Evolutionary conservation across 1,284 basidiomycete species (phyloP), one percentile per base, ranked within the genome.

Genomic region (Puccinia novopanici): DNA sequence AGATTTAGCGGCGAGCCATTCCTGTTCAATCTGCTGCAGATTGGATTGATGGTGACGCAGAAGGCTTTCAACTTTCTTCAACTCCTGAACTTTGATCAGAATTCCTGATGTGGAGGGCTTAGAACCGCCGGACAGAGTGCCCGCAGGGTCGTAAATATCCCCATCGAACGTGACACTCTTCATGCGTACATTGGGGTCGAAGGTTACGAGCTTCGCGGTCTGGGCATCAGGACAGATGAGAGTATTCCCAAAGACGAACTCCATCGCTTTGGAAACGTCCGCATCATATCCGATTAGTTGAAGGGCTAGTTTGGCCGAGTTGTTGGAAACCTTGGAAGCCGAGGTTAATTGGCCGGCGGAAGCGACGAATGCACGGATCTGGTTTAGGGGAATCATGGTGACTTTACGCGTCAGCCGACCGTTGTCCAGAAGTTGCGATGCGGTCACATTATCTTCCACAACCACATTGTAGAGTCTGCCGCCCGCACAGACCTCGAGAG

Each of bases 141-240:
- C 97, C 3, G 92, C 92, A 0, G 97, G 96, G 83, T 99, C 96
- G 86, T 99, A 99, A 9, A 98, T 91, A 84, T 99, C 97, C 22
- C 97, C 97, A 37, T 95, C 92, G 24, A 96, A 88, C 0, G 97
- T 99, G 74, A 99, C 95, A 15, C 93, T 95, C 81, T 91, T 91
- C 82, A 92, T 90, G 19, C 89, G 87, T 42, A 91, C 89, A 22
- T 92, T 89, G 37, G 91, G 89, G 86, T 90, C 87, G 87, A 98
- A 99, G 0, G 97, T 98, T 57, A 98, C 93, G 0, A 88, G 87
- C 85, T 95, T 94, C 10, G 97, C 97, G 0, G 94, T 90, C 42
- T 91, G 91, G 3, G 95, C 91, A 84, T 97, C 94, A 63, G 92
- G 91, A 85, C 95, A 98, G 84, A 99, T 91, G 82, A 99, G 89